Base-by-base conservation (phyloP, 208 protist genomes). In the Trypanosoma boissoni region DNA sequence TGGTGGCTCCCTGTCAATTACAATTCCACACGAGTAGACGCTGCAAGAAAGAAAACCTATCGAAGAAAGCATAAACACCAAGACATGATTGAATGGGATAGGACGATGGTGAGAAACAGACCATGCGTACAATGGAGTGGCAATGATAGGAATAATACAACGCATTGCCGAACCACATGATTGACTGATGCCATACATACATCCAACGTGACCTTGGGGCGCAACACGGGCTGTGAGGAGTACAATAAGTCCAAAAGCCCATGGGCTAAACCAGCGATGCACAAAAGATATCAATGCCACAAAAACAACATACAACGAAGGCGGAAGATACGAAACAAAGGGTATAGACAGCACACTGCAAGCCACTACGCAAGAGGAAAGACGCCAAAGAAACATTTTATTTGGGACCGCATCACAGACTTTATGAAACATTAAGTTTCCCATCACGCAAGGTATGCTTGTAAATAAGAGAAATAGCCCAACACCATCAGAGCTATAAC, bases 101-200 rank as follows among this genome's bases (percentile, higher is more conserved):
- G 67, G 36, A 48, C 77, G 62, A 29, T 68, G 10, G 27, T 72
- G 66, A 9, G 55, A 58, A 20, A 87, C 77, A 16, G 87, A 91
- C 81, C 83, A 91, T 18, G 87, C 87, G 67, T 91, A 94, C 23
- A 91, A 36, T 6, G 83, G 81, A 9, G 87, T 74, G 49, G 76
- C 73, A 24, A 82, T 43, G 28, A 88, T 78, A 0, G 87, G 87
- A 16, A 82, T 68, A 18, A 74, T 41, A 31, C 72, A 78, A 7
- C 87, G 83, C 54, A 88, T 76, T 34, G 84, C 45, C 29, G 81
- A 78, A n/a, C 70, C 74, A 20, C 74, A 81, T 4, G 81, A 77
- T 43, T 94, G 87, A 44, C 76, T 68, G 42, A 94, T 79, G 34
- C 80, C 87, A 54, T 90, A 91, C 76, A 91, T 90, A 32, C 76